Evolutionary conservation across 371 early-diverging fungal species (phyloP).

Genomic region (Mucor racemosus): DNA sequence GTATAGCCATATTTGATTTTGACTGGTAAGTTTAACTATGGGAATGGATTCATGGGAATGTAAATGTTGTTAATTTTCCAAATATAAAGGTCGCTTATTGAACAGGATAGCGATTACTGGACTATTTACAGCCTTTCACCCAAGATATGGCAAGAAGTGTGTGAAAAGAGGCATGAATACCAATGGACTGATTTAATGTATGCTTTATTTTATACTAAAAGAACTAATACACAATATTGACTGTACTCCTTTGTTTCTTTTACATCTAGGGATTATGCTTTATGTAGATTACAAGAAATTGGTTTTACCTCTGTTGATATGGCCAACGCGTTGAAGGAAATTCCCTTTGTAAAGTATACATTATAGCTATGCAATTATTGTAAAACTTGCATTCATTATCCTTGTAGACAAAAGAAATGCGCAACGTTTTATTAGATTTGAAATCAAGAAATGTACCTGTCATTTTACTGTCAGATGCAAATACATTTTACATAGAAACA

Average conservation of each 20-base stretch:
- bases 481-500: conserved; percentile 72
- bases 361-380: not conserved
- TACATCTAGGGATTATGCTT: conserved; percentile 46
- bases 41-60: not conserved
- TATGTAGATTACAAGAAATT: conserved; percentile 58
- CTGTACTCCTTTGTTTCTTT: not conserved
- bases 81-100: conserved; percentile 66
- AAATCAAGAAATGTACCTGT: conserved; percentile 58
- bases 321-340: conserved; percentile 45
- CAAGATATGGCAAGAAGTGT: conserved; percentile 37
- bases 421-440: conserved; percentile 50
- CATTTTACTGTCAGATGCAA: conserved; percentile 76
- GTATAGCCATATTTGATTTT: conserved; percentile 73
- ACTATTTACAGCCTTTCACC: conserved; percentile 56
- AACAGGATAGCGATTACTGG: conserved; percentile 73
- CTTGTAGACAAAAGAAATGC: conserved; percentile 59
- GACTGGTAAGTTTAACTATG: conserved; percentile 57
- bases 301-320: conserved; percentile 59
- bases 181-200: conserved; percentile 82
- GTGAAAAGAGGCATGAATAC: conserved; percentile 23
- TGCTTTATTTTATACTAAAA: not conserved
- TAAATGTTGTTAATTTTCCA: not conserved
- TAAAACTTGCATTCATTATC: not conserved
- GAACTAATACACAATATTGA: too few species aligned
- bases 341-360: conserved; percentile 63